These are phyloP conservation scores for Kurtzmaniella quercitrusa DNA, from an alignment of 1,139 yeast genomes.

Conservation along the genomic window DNA sequence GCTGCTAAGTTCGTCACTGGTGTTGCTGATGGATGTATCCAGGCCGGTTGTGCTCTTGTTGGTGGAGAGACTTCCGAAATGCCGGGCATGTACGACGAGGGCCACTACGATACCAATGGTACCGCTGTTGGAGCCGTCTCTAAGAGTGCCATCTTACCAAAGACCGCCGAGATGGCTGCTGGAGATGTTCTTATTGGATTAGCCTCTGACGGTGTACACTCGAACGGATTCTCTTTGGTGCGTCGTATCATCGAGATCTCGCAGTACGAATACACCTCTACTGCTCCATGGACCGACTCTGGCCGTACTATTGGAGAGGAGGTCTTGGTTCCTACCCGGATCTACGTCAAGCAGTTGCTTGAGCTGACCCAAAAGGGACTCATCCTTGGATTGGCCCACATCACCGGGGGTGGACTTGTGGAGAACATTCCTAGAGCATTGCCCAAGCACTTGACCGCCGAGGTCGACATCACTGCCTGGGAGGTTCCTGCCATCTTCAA, in stretches of 20 bases:
- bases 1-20: constrained; percentile 92
- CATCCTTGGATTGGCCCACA: constrained; percentile 87
- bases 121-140: constrained; percentile 99
- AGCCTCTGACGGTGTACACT: constrained; percentile 89
- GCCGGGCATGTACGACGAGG: constrained; percentile 97
- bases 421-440: constrained; percentile 96
- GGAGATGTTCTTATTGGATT: constrained; percentile 87
- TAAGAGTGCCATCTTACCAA: constrained; percentile 72
- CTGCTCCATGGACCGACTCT: constrained; percentile 79
- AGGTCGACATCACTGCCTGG: constrained; percentile 77
- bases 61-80: constrained; percentile 99
- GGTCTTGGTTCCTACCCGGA: constrained; percentile 83
- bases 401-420: constrained; percentile 96
- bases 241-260: constrained; percentile 85
- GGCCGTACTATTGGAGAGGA: constrained; percentile 80
- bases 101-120: constrained; percentile 97
- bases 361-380: constrained; percentile 66
- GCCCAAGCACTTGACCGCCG: constrained; percentile 76
- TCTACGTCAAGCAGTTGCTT: constrained; percentile 87
- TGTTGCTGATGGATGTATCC: constrained; percentile 93
- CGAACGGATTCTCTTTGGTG: constrained; percentile 95
- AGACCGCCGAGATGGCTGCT: constrained; percentile 54
- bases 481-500: constrained; percentile 82
- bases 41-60: constrained; percentile 94
- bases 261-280: constrained; percentile 61